These are phyloP conservation scores for Pythium insidiosum DNA, from an alignment of 352 stramenopile species.

Conservation along the genomic window DNA sequence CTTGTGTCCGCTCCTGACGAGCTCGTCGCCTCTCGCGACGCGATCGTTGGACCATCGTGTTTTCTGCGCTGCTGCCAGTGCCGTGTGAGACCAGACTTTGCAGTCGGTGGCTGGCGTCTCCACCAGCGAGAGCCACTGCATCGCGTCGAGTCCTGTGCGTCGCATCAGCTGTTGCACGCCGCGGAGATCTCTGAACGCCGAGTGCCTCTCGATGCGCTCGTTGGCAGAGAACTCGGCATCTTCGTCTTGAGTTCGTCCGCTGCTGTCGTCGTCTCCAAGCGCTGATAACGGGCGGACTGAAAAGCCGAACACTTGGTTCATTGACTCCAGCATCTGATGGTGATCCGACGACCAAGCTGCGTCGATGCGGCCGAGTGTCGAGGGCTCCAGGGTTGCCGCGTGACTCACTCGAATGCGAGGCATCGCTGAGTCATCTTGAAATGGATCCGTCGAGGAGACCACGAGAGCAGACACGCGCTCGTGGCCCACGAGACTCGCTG, in stretches of 20 bases:
- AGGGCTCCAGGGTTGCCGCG: too few species aligned
- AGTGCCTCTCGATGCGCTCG: constrained; percentile 7
- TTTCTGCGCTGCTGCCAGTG: constrained; percentile 26
- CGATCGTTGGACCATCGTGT: constrained; percentile 26
- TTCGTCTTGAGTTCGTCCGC: constrained; percentile 1
- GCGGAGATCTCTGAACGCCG: constrained; percentile 19
- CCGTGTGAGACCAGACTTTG: constrained; percentile 20
- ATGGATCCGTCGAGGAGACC: too few species aligned
- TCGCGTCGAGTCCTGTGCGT: neutral
- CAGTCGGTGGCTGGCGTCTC: neutral
- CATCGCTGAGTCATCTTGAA: too few species aligned
- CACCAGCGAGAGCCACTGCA: constrained; percentile 2
- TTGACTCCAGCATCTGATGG: too few species aligned
- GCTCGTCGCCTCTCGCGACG: constrained; percentile 13
- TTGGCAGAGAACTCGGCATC: constrained; percentile 11
- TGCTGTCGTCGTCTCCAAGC: too few species aligned
- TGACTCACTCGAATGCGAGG: too few species aligned
- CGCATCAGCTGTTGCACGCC: constrained; percentile 15
- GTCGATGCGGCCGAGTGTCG: too few species aligned
- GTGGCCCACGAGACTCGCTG: constrained; percentile 2
- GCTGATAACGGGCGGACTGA: too few species aligned
- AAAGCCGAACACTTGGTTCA: too few species aligned
- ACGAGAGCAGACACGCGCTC: neutral
- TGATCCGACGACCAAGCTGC: too few species aligned
- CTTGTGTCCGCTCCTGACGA: constrained; percentile 13